Evolutionary conservation across 2,329 filamentous ascomycete species (phyloP), one percentile per base, ranked within the genome.

Genomic region (Pestalotiopsis sp.): DNA sequence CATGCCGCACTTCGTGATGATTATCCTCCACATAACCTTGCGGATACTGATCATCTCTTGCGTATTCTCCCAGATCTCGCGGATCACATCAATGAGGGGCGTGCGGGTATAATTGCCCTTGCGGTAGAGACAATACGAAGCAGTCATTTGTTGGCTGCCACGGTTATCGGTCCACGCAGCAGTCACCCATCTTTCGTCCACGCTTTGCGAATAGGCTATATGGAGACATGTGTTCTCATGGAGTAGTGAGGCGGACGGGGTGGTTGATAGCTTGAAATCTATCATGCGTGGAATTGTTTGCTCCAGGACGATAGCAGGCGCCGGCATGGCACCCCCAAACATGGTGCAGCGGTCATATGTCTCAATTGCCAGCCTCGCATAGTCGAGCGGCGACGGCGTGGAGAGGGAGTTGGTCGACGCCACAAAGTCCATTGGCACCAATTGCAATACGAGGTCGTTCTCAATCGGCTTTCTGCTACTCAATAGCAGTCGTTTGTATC

Each of bases 181-280:
- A 13, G 91, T 91, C 49, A 96, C 82, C 94, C 94, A 97, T 9
- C 90, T 84, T 23, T 91, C 89, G 77, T 95, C 92, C 12, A 91
- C 84, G 75, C 92, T 95, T 67, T 90, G 86, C 2, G 92, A 89
- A 75, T 97, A 97, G 1, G 91, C 92, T 59, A 97, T 83, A 77
- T 97, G 93, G 38, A 97, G 89, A 75, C 92, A 92, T 0, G 90
- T 92, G 72, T 94, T 93, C 76, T 96, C 93, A 67, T 92, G 89
- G 66, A 96, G 83, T 5, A 95, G 82, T 20, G 93, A 92, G 20
- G 89, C 87, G 0, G 92, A 93, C 2, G 92, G 91, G 14, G 87
- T 89, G 0, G 87, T 80, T 1, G 84, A 86, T 2, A 95, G 81
- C 76, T 93, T 92, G 80, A 97, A 96, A 64, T 93, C 92, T 66